Evolutionary conservation across 2,329 filamentous ascomycete genomes (phyloP).

Genomic region (Xylaria digitata): DNA sequence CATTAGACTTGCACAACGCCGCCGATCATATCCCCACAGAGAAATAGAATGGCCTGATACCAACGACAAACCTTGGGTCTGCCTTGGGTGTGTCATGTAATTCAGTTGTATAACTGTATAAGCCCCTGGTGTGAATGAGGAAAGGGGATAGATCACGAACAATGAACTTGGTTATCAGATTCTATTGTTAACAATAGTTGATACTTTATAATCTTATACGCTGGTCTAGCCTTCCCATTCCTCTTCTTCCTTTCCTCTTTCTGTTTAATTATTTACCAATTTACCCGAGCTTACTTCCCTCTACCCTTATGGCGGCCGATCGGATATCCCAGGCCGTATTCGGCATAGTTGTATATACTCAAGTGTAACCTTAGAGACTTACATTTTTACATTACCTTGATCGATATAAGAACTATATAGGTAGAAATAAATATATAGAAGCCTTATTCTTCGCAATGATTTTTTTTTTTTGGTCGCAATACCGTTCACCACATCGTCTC

Average conservation of each 20-base stretch:
- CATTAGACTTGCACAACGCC: neutral
- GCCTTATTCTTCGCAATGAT: neutral
- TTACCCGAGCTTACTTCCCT: too few relatives aligned
- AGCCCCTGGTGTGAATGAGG: too few relatives aligned
- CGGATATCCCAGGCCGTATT: neutral
- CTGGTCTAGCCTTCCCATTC: neutral
- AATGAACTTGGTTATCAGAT: too few relatives aligned
- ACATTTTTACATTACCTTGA: neutral
- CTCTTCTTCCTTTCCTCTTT: neutral
- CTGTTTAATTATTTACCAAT: neutral
- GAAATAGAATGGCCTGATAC: neutral
- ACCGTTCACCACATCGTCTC: neutral
- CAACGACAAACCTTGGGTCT: neutral
- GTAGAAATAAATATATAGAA: neutral
- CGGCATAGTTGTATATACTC: neutral
- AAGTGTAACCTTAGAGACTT: neutral
- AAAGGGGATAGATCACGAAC: neutral
- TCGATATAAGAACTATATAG: neutral
- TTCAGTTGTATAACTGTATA: too few relatives aligned
- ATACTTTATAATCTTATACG: neutral
- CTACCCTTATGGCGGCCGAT: too few relatives aligned
- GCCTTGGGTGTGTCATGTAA: too few relatives aligned
- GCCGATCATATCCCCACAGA: constrained; percentile 15
- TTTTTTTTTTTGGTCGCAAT: neutral
- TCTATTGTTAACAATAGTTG: too few relatives aligned